Conservation (phyloP, 148 eudicot species). For the Oxyria digyna region DNA sequence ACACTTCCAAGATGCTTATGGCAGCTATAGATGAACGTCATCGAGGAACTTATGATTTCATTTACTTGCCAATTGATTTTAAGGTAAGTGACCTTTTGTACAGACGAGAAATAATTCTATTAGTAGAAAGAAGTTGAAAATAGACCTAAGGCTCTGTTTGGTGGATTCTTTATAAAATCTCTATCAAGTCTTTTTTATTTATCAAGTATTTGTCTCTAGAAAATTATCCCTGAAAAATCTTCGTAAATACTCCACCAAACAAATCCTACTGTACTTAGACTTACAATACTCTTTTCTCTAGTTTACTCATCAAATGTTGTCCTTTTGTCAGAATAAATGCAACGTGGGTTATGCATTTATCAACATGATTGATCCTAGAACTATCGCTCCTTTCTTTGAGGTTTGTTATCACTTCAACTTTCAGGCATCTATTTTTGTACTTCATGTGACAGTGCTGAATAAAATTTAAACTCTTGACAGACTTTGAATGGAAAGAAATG, state of each 20-base stretch:
- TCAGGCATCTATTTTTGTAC: neutral
- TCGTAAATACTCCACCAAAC: too few relatives aligned
- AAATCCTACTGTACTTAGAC: too few relatives aligned
- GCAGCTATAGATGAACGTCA: slow-evolving; percentile 83
- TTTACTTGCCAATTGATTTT: slow-evolving; percentile 82
- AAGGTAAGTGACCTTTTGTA: slow-evolving; percentile 46
- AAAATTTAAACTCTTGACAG: slow-evolving; percentile 16
- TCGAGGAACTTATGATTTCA: slow-evolving; percentile 78
- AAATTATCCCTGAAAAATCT: too few relatives aligned
- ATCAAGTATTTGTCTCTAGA: too few relatives aligned
- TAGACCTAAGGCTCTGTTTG: too few relatives aligned
- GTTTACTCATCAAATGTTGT: slow-evolving; percentile 6
- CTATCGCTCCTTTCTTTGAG: slow-evolving; percentile 62
- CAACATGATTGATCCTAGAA: slow-evolving; percentile 62
- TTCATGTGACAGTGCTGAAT: neutral
- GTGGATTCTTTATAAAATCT: too few relatives aligned
- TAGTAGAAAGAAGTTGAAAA: neutral
- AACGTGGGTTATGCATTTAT: slow-evolving; percentile 85
- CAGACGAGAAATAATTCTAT: neutral
- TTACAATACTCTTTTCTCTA: neutral
- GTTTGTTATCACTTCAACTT: slow-evolving; percentile 21
- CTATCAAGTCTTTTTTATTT: too few relatives aligned
- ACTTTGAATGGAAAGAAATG: slow-evolving; percentile 83
- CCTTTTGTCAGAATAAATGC: slow-evolving; percentile 67
- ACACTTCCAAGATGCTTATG: slow-evolving; percentile 92